phyloP scores from a whole-genome alignment of 495 filamentous ascomycete species.

The Hypoxylon crocopeplum region DNA sequence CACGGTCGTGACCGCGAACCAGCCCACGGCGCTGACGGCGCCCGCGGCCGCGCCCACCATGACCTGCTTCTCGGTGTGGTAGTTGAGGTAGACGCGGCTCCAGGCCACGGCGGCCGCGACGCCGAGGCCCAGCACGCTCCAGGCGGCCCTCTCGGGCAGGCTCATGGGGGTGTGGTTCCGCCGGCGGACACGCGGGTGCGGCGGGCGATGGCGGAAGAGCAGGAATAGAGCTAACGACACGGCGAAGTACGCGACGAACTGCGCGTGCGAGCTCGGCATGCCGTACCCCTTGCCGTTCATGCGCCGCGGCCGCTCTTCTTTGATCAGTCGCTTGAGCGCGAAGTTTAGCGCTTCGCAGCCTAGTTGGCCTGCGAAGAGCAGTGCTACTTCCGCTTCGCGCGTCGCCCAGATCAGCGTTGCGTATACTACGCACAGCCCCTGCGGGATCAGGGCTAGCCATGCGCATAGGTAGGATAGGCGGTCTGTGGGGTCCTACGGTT shows the following conservation, averaged over 20 bases:
- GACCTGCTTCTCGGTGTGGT: constrained; percentile 91
- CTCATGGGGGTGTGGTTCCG: constrained; percentile 58
- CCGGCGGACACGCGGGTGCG: constrained; percentile 25
- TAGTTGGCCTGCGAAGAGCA: constrained; percentile 93
- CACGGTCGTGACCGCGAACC: constrained; percentile 75
- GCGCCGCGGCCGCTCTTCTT: constrained; percentile 83
- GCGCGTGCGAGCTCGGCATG: constrained; percentile 98
- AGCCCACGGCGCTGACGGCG: constrained; percentile 70
- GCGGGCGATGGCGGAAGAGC: constrained; percentile 74
- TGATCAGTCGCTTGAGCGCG: constrained; percentile 84
- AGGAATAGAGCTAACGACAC: constrained; percentile 83
- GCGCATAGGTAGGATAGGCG: constrained; percentile 84
- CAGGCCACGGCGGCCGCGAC: constrained; percentile 74
- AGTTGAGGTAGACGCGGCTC: constrained; percentile 88
- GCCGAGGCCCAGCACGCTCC: constrained; percentile 62
- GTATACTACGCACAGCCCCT: constrained; percentile 88
- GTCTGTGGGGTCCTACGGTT: constrained; percentile 81
- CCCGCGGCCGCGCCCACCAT: constrained; percentile 79
- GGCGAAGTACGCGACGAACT: constrained; percentile 91
- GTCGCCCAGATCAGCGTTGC: constrained; percentile 87
- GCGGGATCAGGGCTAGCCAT: constrained; percentile 91
- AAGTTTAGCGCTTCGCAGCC: constrained; percentile 95
- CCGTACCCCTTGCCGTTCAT: constrained; percentile 94
- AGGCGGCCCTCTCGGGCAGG: constrained; percentile 61
- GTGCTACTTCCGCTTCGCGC: constrained; percentile 85